A percentile compares a stretch with the other conserved stretches of the same genome.
phyloP scores from a whole-genome alignment of 1,284 basidiomycete genomes.

The Spongiforma sp. region DNA sequence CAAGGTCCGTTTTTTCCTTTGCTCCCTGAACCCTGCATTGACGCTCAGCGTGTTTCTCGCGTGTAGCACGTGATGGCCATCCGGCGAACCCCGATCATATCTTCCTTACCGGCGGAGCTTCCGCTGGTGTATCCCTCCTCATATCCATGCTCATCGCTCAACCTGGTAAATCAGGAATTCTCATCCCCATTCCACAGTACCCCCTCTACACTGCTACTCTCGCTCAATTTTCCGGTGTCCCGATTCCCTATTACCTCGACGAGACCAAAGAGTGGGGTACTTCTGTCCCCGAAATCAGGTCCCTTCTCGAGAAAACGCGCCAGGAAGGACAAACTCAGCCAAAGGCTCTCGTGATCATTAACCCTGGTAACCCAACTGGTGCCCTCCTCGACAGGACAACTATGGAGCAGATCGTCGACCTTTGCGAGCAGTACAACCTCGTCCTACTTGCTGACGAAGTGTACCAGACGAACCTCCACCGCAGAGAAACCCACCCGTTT shows the following conservation, averaged over 20 bases:
- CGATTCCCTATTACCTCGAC: constrained; percentile 90
- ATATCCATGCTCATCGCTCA: constrained; percentile 80
- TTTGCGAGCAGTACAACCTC: constrained; percentile 87
- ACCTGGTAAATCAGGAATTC: constrained; percentile 71
- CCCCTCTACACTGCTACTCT: constrained; percentile 97
- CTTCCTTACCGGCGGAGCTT: constrained; percentile 95
- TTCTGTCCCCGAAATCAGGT: constrained; percentile 72
- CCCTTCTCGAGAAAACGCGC: constrained; percentile 71
- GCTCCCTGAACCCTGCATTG: neutral
- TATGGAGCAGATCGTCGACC: constrained; percentile 74
- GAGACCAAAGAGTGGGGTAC: constrained; percentile 88
- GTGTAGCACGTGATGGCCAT: constrained; percentile 85
- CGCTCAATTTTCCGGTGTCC: constrained; percentile 81
- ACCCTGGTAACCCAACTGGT: constrained; percentile 96
- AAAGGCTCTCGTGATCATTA: constrained; percentile 92
- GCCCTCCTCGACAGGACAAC: constrained; percentile 75
- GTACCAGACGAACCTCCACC: constrained; percentile 92
- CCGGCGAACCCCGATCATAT: constrained; percentile 86
- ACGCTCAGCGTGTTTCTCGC: constrained; percentile 12
- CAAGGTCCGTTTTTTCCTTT: constrained; percentile 20
- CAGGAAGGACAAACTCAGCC: constrained; percentile 63
- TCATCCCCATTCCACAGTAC: constrained; percentile 99
- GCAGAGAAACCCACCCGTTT: constrained; percentile 71
- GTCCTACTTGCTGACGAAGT: constrained; percentile 95
- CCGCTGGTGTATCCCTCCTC: constrained; percentile 88